Evolutionary conservation across 2,329 filamentous ascomycete species (phyloP).

Genomic region (Rosellinia necatrix): DNA sequence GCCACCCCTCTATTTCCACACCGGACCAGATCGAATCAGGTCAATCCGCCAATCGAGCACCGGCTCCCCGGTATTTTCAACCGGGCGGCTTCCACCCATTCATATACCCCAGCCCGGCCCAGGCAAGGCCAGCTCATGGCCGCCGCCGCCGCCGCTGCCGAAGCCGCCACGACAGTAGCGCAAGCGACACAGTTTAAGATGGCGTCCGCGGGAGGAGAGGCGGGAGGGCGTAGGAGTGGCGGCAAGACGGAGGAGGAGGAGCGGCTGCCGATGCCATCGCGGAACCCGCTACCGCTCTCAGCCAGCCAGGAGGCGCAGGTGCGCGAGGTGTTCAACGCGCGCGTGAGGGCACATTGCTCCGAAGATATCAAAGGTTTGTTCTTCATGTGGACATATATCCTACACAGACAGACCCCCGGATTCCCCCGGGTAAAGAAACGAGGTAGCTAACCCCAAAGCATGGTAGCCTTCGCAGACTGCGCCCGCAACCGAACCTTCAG

Average conservation of each 20-base stretch:
- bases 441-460: no score
- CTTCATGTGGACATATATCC: no score
- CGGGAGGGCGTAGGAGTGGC: constrained; percentile 20
- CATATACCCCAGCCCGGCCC: background rate
- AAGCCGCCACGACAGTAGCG: constrained; percentile 11
- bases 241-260: constrained; percentile 25
- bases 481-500: constrained; percentile 84
- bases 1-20: background rate
- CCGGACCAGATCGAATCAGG: background rate
- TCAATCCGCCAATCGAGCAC: no score
- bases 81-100: no score
- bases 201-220: constrained; percentile 44
- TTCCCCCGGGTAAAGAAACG: no score
- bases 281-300: constrained; percentile 77
- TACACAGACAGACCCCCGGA: background rate
- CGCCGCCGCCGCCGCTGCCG: constrained; percentile 14
- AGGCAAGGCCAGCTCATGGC: constrained; percentile 22
- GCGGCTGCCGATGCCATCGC: constrained; percentile 57
- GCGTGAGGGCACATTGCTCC: constrained; percentile 76
- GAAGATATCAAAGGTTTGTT: constrained; percentile 75
- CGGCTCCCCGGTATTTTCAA: no score
- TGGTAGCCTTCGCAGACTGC: constrained; percentile 85
- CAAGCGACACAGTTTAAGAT: constrained; percentile 43
- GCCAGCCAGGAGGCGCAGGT: constrained; percentile 48
- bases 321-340: constrained; percentile 50